These are phyloP conservation scores for Discostella stelligera DNA, from an alignment of 352 stramenopile species.

Conservation along the genomic window DNA sequence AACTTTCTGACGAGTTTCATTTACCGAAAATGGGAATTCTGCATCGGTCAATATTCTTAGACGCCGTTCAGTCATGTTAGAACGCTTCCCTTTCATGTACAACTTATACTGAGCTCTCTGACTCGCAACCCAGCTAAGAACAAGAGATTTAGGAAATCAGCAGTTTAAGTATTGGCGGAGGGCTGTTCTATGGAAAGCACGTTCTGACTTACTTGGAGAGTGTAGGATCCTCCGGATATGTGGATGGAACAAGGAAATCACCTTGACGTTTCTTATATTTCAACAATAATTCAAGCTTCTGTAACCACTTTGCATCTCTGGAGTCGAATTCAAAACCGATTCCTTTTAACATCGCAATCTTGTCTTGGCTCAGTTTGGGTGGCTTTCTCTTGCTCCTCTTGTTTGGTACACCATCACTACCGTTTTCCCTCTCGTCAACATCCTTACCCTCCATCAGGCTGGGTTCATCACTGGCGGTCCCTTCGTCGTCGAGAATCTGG, in stretches of 20 bases:
- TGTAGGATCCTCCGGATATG: conserved; percentile 37
- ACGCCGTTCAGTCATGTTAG: conserved; percentile 39
- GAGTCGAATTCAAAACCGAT: conserved; percentile 47
- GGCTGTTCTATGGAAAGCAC: not conserved
- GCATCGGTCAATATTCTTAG: conserved; percentile 39
- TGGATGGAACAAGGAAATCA: conserved; percentile 38
- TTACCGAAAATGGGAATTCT: conserved; percentile 37
- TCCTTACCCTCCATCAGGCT: conserved; percentile 1
- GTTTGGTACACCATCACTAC: conserved; percentile 11
- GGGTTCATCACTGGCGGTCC: conserved; percentile 3
- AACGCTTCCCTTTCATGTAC: conserved; percentile 38
- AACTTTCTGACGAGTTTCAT: conserved; percentile 28
- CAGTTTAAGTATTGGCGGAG: not conserved
- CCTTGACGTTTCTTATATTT: conserved; percentile 39
- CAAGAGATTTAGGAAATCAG: not conserved
- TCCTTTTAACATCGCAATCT: conserved; percentile 27
- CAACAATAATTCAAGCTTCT: conserved; percentile 35
- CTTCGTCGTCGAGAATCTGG: conserved; percentile 23
- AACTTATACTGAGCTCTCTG: conserved; percentile 43
- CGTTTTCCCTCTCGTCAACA: conserved; percentile 3
- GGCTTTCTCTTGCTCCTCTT: conserved; percentile 40
- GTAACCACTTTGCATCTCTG: conserved; percentile 43
- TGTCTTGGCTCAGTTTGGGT: conserved; percentile 29
- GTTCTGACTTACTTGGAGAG: conserved; percentile 29
- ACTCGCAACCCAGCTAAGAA: conserved; percentile 32